Percentiles rank a stretch among this genome's conserved stretches.
phyloP scores from a whole-genome alignment of 2,329 filamentous ascomycete genomes.

The Monosporascus sp. region DNA sequence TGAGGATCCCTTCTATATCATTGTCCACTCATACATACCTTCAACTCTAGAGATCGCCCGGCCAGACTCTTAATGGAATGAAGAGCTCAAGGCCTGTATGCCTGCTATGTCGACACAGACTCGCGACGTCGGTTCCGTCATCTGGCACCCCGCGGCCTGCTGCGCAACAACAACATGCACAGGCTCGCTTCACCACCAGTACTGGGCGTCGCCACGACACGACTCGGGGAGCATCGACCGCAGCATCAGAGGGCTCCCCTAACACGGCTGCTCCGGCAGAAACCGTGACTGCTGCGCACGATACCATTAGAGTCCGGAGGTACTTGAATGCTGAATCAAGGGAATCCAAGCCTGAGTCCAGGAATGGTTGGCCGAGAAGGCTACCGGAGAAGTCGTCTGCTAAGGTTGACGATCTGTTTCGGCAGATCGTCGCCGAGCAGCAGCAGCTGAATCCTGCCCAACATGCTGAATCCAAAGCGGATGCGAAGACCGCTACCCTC shows the following conservation, averaged over 20 bases:
- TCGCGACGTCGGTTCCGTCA: constrained; percentile 18
- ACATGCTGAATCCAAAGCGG: not conserved
- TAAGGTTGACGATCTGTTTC: constrained; percentile 21
- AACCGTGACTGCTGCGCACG: not conserved
- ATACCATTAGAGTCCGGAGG: not conserved
- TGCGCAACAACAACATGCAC: not conserved
- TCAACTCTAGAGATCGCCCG: constrained; percentile 1
- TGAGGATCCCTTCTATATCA: too few species aligned
- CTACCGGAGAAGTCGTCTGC: constrained; percentile 4
- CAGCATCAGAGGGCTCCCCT: not conserved
- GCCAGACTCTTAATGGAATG: constrained; percentile 18
- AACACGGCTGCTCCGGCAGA: not conserved
- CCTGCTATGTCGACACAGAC: constrained; percentile 25
- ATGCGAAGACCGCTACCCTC: constrained; percentile 1
- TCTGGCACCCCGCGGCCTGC: constrained; percentile 6
- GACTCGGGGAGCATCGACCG: not conserved
- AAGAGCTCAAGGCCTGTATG: constrained; percentile 21
- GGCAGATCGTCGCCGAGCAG: constrained; percentile 21
- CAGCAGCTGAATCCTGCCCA: constrained; percentile 5
- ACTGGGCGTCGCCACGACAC: not conserved
- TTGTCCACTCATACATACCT: too few species aligned
- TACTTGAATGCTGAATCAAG: not conserved
- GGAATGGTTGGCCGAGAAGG: constrained; percentile 3
- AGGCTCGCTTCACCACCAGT: not conserved
- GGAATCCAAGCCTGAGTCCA: not conserved